Conservation (phyloP, 129 eudicot species). For the Flaveria sonorensis region DNA sequence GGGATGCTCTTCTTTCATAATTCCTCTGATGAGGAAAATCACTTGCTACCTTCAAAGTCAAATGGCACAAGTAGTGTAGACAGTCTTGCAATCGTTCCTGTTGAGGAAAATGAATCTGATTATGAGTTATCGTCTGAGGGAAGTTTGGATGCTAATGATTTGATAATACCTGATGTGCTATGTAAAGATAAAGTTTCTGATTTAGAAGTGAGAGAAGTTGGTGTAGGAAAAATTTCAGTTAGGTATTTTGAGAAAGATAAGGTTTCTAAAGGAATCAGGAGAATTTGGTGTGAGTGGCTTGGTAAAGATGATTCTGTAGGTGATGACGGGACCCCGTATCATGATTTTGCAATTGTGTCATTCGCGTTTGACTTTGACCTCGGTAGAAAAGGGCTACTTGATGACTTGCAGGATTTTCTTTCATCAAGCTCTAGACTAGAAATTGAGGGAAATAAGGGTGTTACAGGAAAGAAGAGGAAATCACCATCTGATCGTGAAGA, state of each 20-base stretch:
- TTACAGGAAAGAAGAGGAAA: conserved; percentile 49
- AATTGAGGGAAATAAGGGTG: conserved; percentile 35
- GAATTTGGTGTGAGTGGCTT: conserved; percentile 89
- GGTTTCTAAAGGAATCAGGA: conserved; percentile 38
- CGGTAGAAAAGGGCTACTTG: conserved; percentile 59
- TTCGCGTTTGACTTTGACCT: conserved; percentile 68
- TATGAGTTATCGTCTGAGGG: conserved; percentile 26
- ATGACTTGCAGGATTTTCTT: conserved; percentile 46
- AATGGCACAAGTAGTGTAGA: conserved; percentile 28
- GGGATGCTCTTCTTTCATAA: conserved; percentile 74
- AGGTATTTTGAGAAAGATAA: conserved; percentile 52
- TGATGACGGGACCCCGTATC: conserved; percentile 34
- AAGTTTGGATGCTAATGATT: conserved; percentile 21
- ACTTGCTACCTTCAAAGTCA: conserved; percentile 11
- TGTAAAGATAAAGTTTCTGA: conserved; percentile 59
- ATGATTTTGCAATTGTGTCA: conserved; percentile 69
- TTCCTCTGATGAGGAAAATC: conserved; percentile 30
- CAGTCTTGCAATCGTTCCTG: conserved; percentile 59
- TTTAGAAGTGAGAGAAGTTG: conserved; percentile 54
- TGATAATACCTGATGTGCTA: conserved; percentile 55
- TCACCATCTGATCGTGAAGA: conserved; percentile 70
- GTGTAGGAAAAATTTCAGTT: conserved; percentile 64
- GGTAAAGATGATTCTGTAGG: conserved; percentile 43
- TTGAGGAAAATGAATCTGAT: conserved; percentile 13
- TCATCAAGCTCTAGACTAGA: conserved; percentile 20